These are phyloP conservation scores for Colletotrichum destructivum DNA, from an alignment of 2,329 filamentous ascomycete genomes.

Conservation along the genomic window DNA sequence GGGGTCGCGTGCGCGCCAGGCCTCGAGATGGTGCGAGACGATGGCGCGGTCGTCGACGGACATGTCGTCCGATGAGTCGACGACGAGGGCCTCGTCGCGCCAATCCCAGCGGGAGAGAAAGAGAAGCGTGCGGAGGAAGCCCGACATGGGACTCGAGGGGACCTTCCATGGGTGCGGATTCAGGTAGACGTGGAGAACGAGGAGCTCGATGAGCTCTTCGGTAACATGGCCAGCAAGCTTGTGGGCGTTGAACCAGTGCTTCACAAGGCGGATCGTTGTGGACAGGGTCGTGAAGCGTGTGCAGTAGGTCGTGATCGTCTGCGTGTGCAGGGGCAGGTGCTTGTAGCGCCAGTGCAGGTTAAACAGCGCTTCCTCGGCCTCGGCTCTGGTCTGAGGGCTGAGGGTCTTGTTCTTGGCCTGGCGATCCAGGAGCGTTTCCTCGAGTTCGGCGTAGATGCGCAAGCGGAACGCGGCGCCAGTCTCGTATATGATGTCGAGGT, in stretches of 20 bases:
- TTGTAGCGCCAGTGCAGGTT: constrained; percentile 80
- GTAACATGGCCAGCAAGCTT: constrained; percentile 83
- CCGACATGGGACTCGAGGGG: constrained; percentile 83
- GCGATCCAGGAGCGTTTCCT: constrained; percentile 85
- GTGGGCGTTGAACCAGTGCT: constrained; percentile 91
- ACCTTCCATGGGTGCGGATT: constrained; percentile 84
- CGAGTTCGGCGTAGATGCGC: constrained; percentile 90
- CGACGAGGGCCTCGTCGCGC: constrained; percentile 84
- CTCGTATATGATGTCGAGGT: constrained; percentile 84
- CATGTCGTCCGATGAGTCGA: constrained; percentile 81
- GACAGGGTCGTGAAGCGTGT: constrained; percentile 87
- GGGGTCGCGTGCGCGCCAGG: constrained; percentile 91
- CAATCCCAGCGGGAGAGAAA: constrained; percentile 94
- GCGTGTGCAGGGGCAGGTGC: constrained; percentile 83
- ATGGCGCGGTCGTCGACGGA: constrained; percentile 71
- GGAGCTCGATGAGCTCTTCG: constrained; percentile 87
- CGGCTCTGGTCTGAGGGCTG: constrained; percentile 76
- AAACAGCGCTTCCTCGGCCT: constrained; percentile 78
- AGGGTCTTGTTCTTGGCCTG: constrained; percentile 81
- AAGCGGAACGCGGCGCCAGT: constrained; percentile 84
- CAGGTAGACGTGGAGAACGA: constrained; percentile 84
- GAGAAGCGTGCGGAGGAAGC: constrained; percentile 84
- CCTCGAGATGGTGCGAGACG: constrained; percentile 81
- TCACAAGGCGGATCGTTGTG: constrained; percentile 85
- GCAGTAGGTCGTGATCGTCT: constrained; percentile 84